Conservation (phyloP, 2,329 filamentous ascomycete species). For the Monilinia fructigena region DNA sequence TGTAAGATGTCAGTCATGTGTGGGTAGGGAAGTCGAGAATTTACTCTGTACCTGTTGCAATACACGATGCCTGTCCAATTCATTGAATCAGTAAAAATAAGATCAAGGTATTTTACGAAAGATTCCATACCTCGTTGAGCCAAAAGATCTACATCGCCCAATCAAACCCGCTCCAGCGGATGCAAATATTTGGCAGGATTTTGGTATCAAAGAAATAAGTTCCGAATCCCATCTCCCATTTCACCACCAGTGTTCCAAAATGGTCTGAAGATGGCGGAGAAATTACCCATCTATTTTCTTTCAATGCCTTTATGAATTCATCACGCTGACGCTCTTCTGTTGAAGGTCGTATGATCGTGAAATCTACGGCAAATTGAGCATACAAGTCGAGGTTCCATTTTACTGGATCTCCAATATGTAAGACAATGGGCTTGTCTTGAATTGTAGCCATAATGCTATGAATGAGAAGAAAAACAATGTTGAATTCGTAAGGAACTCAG, state of each 20-base stretch:
- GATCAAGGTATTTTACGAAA: not conserved
- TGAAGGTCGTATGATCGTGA: slow-evolving; percentile 50
- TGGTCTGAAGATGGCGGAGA: slow-evolving; percentile 52
- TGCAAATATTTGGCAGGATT: slow-evolving; percentile 55
- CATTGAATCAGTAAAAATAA: not conserved
- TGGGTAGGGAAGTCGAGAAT: not conserved
- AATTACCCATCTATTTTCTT: slow-evolving; percentile 54
- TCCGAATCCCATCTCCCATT: slow-evolving; percentile 64
- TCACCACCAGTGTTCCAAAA: slow-evolving; percentile 65
- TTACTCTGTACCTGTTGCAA: slow-evolving; percentile 55
- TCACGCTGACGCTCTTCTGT: slow-evolving; percentile 50
- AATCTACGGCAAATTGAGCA: slow-evolving; percentile 44
- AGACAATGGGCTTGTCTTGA: slow-evolving; percentile 34
- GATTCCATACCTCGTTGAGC: slow-evolving; percentile 50
- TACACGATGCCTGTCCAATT: slow-evolving; percentile 55
- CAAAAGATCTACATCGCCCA: slow-evolving; percentile 60
- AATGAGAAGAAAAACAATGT: not conserved
- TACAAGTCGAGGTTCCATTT: slow-evolving; percentile 38
- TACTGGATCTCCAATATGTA: slow-evolving; percentile 40
- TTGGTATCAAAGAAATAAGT: slow-evolving; percentile 54
- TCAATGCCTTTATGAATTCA: slow-evolving; percentile 51
- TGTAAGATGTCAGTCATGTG: slow-evolving; percentile 16
- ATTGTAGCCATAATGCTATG: not conserved
- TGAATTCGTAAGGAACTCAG: not conserved
- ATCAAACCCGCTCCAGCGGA: slow-evolving; percentile 61